These are phyloP conservation scores for Echria macrotheca DNA, from an alignment of 495 filamentous ascomycete species.

Conservation along the genomic window DNA sequence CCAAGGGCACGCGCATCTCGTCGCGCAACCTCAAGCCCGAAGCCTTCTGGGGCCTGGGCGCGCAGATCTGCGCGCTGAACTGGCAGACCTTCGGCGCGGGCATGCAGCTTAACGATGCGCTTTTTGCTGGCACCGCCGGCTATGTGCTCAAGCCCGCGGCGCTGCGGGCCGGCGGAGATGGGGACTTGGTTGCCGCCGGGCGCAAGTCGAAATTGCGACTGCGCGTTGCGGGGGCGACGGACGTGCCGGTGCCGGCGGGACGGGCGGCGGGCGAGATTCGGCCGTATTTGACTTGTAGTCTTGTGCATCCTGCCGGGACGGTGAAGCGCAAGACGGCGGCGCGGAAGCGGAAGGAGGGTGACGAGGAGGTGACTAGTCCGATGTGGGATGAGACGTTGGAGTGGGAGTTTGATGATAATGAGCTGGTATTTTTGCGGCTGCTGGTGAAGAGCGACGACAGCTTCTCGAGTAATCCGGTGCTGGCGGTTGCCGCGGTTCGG, in stretches of 20 bases:
- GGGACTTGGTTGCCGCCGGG: constrained; percentile 26
- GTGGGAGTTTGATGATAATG: constrained; percentile 52
- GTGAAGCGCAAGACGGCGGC: constrained; percentile 45
- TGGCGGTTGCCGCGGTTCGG: constrained; percentile 43
- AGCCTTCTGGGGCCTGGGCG: constrained; percentile 49
- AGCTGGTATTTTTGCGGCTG: constrained; percentile 47
- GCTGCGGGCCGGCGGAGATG: constrained; percentile 42
- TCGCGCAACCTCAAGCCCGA: constrained; percentile 47
- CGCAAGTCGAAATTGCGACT: constrained; percentile 34
- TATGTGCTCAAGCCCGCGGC: constrained; percentile 50
- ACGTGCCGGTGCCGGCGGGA: constrained; percentile 38
- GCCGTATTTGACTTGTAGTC: constrained; percentile 51
- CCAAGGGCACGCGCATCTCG: constrained; percentile 52
- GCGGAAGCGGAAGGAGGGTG: neutral
- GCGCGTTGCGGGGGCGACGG: constrained; percentile 45
- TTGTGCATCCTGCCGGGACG: constrained; percentile 35
- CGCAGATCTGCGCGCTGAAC: constrained; percentile 53
- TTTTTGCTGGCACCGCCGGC: constrained; percentile 48
- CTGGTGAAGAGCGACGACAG: constrained; percentile 50
- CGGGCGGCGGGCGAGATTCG: constrained; percentile 34
- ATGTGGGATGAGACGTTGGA: constrained; percentile 49
- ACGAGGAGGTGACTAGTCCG: constrained; percentile 35
- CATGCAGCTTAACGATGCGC: constrained; percentile 52
- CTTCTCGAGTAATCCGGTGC: constrained; percentile 44
- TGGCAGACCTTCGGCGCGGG: constrained; percentile 52